Evolutionary conservation across 164 flowering plant species (phyloP), one percentile per base, ranked within the genome.

Genomic region (Vitis rotundifolia): DNA sequence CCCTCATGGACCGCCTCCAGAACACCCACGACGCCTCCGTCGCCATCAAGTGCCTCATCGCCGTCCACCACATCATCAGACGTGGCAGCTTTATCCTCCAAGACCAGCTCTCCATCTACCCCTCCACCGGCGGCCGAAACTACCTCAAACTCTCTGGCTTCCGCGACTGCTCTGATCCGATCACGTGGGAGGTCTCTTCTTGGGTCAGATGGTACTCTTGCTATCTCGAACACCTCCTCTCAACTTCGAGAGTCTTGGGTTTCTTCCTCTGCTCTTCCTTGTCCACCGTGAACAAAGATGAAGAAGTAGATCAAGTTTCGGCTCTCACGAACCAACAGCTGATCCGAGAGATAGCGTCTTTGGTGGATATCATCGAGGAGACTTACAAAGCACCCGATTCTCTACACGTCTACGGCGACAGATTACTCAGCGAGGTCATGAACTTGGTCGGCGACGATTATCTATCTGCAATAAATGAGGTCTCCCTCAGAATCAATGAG

Each of bases 31-130:
- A 81, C 71, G 76, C 91, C 11, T 55, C 83, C 60, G 95, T 93
- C 9, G 88, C 95, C n/a, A 71, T 90, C 78, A 93, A 94, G 76
- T 91, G 91, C 71, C 86, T 94, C n/a, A 69, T 94, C 75, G 48
- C 68, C 62, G 61, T 90, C 73, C 96, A 91, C 74, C 70, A 75
- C 67, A 69, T 90, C 73, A 72, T 89, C 83, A 76, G 68, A 16
- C 79, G 75, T 3, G 95, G 97, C 22, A 61, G 71, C 67, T 91
- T 89, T 77, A 90, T 91, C 61, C 87, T 91, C 47, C 95, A 81
- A 31, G 95, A 90, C 71, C 98, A 93, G 77, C 88, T 93, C 73
- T 81, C 88, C 9, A 66, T 89, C 14, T 87, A 80, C 78, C 95
- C 97, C 9, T 54, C 82, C 56, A 26, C 76, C 50, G 94, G 94